phyloP scores from a whole-genome alignment of 2,329 filamentous ascomycete species.

The Penicillium psychrosexuale region DNA sequence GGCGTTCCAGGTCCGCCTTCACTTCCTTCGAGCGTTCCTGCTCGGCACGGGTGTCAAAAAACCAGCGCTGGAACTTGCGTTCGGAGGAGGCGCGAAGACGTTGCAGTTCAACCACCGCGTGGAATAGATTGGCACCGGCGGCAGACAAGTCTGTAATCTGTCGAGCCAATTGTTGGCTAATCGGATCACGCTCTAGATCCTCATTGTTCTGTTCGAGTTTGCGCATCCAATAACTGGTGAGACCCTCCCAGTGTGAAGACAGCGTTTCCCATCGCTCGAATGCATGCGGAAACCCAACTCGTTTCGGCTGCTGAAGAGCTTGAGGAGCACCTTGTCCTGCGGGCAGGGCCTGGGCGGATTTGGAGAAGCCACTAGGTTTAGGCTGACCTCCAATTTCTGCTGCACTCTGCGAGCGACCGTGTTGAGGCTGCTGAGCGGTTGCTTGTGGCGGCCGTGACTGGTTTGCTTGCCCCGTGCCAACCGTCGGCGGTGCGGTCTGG shows the following conservation, averaged over 20 bases:
- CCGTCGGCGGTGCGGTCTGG: constrained; percentile 9
- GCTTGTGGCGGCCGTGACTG: constrained; percentile 18
- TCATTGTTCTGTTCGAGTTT: constrained; percentile 86
- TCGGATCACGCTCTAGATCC: constrained; percentile 75
- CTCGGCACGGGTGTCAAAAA: constrained; percentile 88
- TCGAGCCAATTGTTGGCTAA: constrained; percentile 83
- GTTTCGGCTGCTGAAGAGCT: constrained; percentile 35
- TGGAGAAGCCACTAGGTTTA: constrained; percentile 19
- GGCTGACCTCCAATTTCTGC: constrained; percentile 17
- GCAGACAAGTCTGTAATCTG: constrained; percentile 97
- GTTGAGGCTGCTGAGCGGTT: constrained; percentile 20
- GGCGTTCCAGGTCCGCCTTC: constrained; percentile 72
- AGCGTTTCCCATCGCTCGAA: constrained; percentile 97
- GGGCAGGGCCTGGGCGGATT: constrained; percentile 28
- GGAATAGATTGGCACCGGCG: constrained; percentile 93
- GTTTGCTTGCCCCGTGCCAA: constrained; percentile 5
- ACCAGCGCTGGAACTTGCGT: constrained; percentile 97
- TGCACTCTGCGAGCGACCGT: constrained; percentile 20
- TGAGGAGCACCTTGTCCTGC: constrained; percentile 29
- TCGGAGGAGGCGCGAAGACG: constrained; percentile 91
- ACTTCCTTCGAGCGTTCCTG: constrained; percentile 81
- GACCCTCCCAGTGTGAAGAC: constrained; percentile 95
- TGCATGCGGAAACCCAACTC: constrained; percentile 85
- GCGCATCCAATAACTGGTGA: constrained; percentile 96
- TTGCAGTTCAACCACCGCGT: constrained; percentile 94